A percentile compares a stretch with the other conserved stretches of the same genome.
These are phyloP conservation scores for Entomortierella chlamydospora DNA, from an alignment of 192 early-diverging fungal genomes.

Conservation along the genomic window DNA sequence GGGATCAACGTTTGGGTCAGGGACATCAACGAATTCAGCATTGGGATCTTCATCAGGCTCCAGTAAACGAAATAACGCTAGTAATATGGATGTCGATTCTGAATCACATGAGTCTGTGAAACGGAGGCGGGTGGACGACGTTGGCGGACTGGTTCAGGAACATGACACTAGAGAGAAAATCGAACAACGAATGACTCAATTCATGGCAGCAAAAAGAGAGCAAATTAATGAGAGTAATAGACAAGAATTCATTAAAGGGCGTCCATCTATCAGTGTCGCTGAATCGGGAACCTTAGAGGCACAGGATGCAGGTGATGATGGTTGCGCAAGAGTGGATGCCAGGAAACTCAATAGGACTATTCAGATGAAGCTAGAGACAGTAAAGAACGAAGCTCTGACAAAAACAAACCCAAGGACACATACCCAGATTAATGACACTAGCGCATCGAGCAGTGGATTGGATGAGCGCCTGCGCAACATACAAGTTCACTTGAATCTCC, in stretches of 20 bases:
- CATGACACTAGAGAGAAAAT: slow-evolving; percentile 59
- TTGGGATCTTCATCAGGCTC: slow-evolving; percentile 3
- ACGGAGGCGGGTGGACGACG: slow-evolving; percentile 34
- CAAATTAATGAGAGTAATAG: slow-evolving; percentile 73
- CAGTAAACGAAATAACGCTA: slow-evolving; percentile 25
- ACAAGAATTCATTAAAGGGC: slow-evolving; percentile 67
- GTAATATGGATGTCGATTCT: slow-evolving; percentile 2
- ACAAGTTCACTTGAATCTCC: slow-evolving; percentile 78
- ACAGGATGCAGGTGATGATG: slow-evolving; percentile 19
- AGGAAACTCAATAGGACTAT: slow-evolving; percentile 78
- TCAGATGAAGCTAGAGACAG: slow-evolving; percentile 80
- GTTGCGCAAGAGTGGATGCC: slow-evolving; percentile 80
- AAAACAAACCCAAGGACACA: slow-evolving; percentile 29
- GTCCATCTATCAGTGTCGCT: slow-evolving; percentile 10
- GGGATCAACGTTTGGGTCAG: slow-evolving; percentile 11
- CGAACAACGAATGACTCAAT: slow-evolving; percentile 59
- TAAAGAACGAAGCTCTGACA: slow-evolving; percentile 68
- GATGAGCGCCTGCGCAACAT: slow-evolving; percentile 78
- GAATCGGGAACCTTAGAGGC: slow-evolving; percentile 8
- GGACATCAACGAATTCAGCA: neutral
- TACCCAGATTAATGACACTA: slow-evolving; percentile 45
- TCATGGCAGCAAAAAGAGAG: slow-evolving; percentile 64
- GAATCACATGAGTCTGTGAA: slow-evolving; percentile 32
- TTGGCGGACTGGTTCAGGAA: slow-evolving; percentile 49
- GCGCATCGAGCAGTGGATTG: slow-evolving; percentile 48